Evolutionary conservation across 2,329 filamentous ascomycete genomes (phyloP).

Genomic region (Nemania bipapillata): DNA sequence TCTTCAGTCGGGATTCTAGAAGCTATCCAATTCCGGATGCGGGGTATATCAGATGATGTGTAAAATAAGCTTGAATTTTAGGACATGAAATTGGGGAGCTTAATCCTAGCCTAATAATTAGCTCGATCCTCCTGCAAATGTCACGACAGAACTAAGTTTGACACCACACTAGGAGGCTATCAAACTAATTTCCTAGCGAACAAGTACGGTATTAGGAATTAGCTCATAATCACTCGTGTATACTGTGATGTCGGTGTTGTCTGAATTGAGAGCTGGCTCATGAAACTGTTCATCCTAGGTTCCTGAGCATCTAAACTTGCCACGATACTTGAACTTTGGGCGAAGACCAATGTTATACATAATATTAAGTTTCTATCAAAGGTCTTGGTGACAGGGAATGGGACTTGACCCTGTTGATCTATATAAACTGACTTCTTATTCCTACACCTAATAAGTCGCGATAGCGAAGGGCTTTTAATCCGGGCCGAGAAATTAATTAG

Average conservation of each 20-base stretch:
- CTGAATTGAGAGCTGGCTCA: too few relatives aligned
- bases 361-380: not conserved
- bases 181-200: not conserved
- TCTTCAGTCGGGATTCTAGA: conserved; percentile 44
- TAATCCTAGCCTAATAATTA: not conserved
- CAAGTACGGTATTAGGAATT: not conserved
- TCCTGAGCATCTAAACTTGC: too few relatives aligned
- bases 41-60: not conserved
- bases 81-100: not conserved
- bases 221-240: too few relatives aligned
- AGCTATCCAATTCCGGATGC: not conserved
- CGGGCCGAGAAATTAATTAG: conserved; percentile 14
- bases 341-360: not conserved
- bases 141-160: not conserved
- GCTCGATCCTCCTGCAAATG: not conserved
- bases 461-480: not conserved
- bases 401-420: not conserved
- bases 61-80: not conserved
- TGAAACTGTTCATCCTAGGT: too few relatives aligned
- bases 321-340: too few relatives aligned
- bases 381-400: not conserved
- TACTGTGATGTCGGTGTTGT: too few relatives aligned
- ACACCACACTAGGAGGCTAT: not conserved
- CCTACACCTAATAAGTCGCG: not conserved
- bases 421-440: conserved; percentile 14